These are phyloP conservation scores for Xylariaceae sp. DNA, from an alignment of 2,329 filamentous ascomycete species.

Conservation along the genomic window DNA sequence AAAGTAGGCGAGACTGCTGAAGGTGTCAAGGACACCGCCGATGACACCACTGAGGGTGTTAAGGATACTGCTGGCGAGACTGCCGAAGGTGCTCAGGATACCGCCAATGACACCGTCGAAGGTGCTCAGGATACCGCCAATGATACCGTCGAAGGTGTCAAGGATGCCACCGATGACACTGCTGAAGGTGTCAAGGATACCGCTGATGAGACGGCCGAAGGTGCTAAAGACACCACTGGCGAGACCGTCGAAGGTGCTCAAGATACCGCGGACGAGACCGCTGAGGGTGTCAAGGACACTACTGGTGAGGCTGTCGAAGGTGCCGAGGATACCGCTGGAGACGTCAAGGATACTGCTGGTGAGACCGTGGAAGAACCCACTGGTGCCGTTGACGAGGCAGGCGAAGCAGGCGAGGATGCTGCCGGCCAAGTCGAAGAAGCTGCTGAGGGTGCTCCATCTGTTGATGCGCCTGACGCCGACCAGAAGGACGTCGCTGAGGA, in stretches of 20 bases:
- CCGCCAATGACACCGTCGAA: constrained; percentile 16
- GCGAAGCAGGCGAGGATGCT: too few relatives aligned
- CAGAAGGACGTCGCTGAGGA: constrained; percentile 12
- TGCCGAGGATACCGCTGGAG: not conserved
- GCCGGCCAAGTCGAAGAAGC: constrained; percentile 10
- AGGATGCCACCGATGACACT: constrained; percentile 15
- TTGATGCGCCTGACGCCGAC: constrained; percentile 2
- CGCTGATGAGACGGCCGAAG: constrained; percentile 17
- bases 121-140: constrained; percentile 17
- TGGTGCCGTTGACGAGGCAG: too few relatives aligned
- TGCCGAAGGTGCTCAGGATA: constrained; percentile 20
- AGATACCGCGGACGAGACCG: constrained; percentile 4
- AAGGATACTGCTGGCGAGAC: constrained; percentile 18
- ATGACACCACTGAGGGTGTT: constrained; percentile 8
- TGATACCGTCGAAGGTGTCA: constrained; percentile 20
- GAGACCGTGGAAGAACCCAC: constrained; percentile 5
- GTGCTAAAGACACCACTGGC: constrained; percentile 19
- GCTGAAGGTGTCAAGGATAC: constrained; percentile 12
- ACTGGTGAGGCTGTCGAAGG: not conserved
- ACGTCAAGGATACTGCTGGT: constrained; percentile 13
- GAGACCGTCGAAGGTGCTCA: constrained; percentile 9
- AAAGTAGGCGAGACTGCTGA: constrained; percentile 12
- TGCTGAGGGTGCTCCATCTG: constrained; percentile 16
- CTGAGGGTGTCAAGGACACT: not conserved
- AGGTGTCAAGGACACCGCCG: constrained; percentile 11